phyloP scores from a whole-genome alignment of 805 yeast species.

The Saturnispora diversa region DNA sequence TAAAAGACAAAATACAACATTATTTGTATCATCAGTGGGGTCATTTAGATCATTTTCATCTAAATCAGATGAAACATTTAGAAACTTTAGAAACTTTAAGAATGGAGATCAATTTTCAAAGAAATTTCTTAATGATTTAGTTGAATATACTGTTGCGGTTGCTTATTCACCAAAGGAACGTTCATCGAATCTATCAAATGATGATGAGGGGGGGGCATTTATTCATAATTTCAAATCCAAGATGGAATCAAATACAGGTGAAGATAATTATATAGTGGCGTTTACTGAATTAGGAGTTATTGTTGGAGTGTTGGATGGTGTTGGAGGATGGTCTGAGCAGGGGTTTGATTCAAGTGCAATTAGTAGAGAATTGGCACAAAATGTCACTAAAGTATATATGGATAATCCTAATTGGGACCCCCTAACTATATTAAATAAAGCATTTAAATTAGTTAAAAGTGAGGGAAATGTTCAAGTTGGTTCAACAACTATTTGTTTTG shows the following conservation, averaged over 20 bases:
- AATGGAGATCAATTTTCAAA: slow-evolving; percentile 26
- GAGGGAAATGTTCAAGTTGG: slow-evolving; percentile 73
- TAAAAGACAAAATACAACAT: slow-evolving; percentile 1
- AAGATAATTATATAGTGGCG: slow-evolving; percentile 61
- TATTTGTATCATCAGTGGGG: slow-evolving; percentile 5
- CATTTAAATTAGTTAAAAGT: slow-evolving; percentile 46
- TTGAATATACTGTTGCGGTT: slow-evolving; percentile 50
- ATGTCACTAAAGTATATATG: slow-evolving; percentile 37
- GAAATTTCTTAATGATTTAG: slow-evolving; percentile 20
- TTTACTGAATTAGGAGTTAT: slow-evolving; percentile 39
- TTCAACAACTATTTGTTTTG: slow-evolving; percentile 88
- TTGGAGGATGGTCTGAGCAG: slow-evolving; percentile 93
- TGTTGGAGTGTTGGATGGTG: slow-evolving; percentile 92
- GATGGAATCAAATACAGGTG: slow-evolving; percentile 58
- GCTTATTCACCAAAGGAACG: slow-evolving; percentile 72
- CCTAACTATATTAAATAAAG: slow-evolving; percentile 43
- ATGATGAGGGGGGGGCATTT: slow-evolving; percentile 23
- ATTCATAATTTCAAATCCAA: slow-evolving; percentile 23
- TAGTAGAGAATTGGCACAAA: slow-evolving; percentile 65
- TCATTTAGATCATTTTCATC: slow-evolving; percentile 13
- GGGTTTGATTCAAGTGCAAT: slow-evolving; percentile 88
- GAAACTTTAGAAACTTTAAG: slow-evolving; percentile 22
- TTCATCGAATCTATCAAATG: slow-evolving; percentile 29
- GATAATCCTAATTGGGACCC: slow-evolving; percentile 26
- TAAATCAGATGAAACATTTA: slow-evolving; percentile 19